phyloP scores from a whole-genome alignment of 129 eudicot genomes.

The Heracleum sosnowskyi region DNA sequence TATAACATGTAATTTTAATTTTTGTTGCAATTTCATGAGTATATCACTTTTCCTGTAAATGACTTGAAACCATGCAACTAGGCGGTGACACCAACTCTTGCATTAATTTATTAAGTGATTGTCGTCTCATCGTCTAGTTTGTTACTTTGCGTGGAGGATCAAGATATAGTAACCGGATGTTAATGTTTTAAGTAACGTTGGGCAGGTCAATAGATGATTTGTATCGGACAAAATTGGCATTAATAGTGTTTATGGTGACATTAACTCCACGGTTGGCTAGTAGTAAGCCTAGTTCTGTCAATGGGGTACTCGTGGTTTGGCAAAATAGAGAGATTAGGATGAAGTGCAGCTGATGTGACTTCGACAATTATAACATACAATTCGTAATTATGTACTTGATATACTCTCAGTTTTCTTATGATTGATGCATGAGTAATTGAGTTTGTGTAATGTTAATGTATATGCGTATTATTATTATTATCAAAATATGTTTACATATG shows the following conservation, averaged over 20 bases:
- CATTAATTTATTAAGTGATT: slow-evolving; percentile 29
- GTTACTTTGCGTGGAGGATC: slow-evolving; percentile 36
- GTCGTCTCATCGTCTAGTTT: slow-evolving; percentile 17
- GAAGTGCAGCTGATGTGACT: slow-evolving; percentile 20
- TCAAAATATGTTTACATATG: too few species aligned
- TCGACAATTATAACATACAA: too few species aligned
- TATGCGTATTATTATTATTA: too few species aligned
- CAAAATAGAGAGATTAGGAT: slow-evolving; percentile 26
- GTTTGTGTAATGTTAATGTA: too few species aligned
- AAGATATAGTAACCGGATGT: slow-evolving; percentile 25
- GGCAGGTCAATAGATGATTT: slow-evolving; percentile 28
- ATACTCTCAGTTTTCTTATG: too few species aligned
- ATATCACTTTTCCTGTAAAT: slow-evolving; percentile 26
- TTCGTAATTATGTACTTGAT: too few species aligned
- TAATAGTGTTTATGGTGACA: slow-evolving; percentile 35
- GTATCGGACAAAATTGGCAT: slow-evolving; percentile 22
- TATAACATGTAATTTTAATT: slow-evolving; percentile 35
- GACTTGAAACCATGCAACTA: slow-evolving; percentile 51
- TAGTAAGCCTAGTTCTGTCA: slow-evolving; percentile 29
- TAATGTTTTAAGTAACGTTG: slow-evolving; percentile 23
- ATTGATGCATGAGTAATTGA: too few species aligned
- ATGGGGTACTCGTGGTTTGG: slow-evolving; percentile 31
- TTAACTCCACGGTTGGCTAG: slow-evolving; percentile 27
- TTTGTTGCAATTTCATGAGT: slow-evolving; percentile 31
- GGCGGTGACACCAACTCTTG: slow-evolving; percentile 26